Evolutionary conservation across 2,329 filamentous ascomycete genomes (phyloP), one percentile per base, ranked within the genome.

Genomic region (Fusarium circinatum): DNA sequence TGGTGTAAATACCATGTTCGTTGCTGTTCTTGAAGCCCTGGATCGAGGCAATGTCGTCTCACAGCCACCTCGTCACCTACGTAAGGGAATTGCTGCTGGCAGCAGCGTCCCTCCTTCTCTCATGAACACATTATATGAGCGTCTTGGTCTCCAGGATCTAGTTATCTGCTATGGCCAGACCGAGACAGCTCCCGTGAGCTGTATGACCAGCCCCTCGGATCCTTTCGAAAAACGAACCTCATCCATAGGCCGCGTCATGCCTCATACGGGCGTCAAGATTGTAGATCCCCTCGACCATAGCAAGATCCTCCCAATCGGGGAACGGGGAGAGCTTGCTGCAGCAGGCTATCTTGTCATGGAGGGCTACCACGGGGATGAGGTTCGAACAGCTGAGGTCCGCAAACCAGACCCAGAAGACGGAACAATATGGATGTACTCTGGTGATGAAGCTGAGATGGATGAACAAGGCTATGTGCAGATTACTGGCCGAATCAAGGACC

Each of bases 101-200:
- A 93, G 90, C 62, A 93, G 91, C n/a, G 92, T 98, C 4, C 96
- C 96, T 0, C 90, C 92, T 26, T 89, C 93, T 60, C 86, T 98
- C 34, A 97, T 97, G 94, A 87, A 88, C 24, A 90, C 89, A 68
- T 84, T 98, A 12, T 93, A 96, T 80, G 87, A 87, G 30, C 87
- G 85, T 4, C 86, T 98, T 14, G 96, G 96, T 55, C 85, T 98
- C 24, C 89, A 88, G 0, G 93, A 97, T 63, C 84, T 98, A 28
- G 96, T 95, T 0, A 98, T 98, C 73, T 98, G 95, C 85, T 98
- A 98, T 82, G 95, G 95, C 70, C 97, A 97, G 95, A 98, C 95
- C 4, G 95, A 98, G 83, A 98, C 95, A 3, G 89, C 87, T 55
- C 93, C 93, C 45, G 93, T 94, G 78, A 86, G 89, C 85, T 90